A percentile compares a stretch with the other conserved stretches of the same genome.
Evolutionary conservation across 495 filamentous ascomycete species (phyloP).

Genomic region (Sordaria brevicollis): DNA sequence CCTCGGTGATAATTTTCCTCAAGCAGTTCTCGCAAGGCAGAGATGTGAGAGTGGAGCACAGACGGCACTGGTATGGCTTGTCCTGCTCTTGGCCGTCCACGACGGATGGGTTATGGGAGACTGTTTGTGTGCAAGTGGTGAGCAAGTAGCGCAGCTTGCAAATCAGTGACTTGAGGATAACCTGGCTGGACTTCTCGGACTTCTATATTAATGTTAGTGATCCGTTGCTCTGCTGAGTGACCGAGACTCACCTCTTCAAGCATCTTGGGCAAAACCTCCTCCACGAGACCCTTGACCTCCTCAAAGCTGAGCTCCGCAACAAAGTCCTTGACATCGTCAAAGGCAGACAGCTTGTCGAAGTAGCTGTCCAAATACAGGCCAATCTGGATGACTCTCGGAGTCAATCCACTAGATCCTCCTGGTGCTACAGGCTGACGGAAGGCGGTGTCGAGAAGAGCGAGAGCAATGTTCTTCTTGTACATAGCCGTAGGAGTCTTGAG

Average conservation of each 20-base stretch:
- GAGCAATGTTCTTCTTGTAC: conserved; percentile 25
- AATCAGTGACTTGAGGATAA: conserved; percentile 14
- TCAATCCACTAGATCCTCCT: conserved; percentile 5
- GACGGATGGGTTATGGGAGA: conserved; percentile 13
- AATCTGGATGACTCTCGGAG: conserved; percentile 21
- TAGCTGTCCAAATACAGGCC: conserved; percentile 21
- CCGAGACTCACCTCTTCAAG: conserved; percentile 12
- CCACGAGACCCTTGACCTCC: conserved; percentile 19
- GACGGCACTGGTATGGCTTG: conserved; percentile 17
- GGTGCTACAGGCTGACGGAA: conserved; percentile 8
- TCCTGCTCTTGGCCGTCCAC: conserved; percentile 12
- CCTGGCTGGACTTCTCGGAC: conserved; percentile 5
- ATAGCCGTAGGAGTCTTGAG: conserved; percentile 16
- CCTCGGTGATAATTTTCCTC: conserved; percentile 17
- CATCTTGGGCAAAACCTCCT: conserved; percentile 16
- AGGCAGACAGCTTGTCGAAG: conserved; percentile 21
- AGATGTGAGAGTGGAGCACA: conserved; percentile 13
- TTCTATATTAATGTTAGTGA: conserved; percentile 5
- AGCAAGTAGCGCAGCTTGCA: conserved; percentile 23
- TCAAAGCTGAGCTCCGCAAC: conserved; percentile 19
- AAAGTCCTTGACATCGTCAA: conserved; percentile 26
- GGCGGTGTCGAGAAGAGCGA: conserved; percentile 15
- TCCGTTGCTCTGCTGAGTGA: not conserved
- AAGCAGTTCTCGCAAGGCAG: conserved; percentile 24
- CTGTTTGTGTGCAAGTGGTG: conserved; percentile 21